Conservation (phyloP, 2,329 filamentous ascomycete genomes). For the Sporothrix pseudoabietina region DNA sequence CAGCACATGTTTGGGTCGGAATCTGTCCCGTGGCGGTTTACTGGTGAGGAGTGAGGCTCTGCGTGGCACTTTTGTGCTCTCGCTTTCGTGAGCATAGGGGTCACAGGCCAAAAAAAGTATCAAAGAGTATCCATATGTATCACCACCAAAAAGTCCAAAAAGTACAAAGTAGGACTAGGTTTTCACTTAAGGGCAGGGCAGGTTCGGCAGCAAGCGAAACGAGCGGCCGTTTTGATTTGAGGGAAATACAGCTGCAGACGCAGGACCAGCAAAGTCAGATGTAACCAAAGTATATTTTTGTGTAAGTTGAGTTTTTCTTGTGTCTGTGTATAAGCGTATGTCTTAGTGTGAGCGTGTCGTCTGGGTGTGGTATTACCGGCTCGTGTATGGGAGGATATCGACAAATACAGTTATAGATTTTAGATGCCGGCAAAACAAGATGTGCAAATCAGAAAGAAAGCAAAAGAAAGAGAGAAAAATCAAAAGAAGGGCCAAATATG, state of each 20-base stretch:
- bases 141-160: background rate
- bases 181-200: background rate
- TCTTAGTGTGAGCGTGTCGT: conserved; percentile 14
- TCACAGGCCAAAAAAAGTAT: background rate
- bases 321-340: background rate
- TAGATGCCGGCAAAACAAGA: background rate
- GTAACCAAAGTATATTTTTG: conserved; percentile 18
- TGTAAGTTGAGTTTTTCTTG: background rate
- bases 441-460: background rate
- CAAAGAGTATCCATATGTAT: background rate
- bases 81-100: background rate
- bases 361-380: background rate
- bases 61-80: background rate
- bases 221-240: background rate
- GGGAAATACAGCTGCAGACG: background rate
- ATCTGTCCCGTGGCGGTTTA: background rate
- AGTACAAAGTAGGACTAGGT: conserved; percentile 1
- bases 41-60: background rate
- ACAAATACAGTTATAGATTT: conserved; percentile 5
- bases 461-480: background rate
- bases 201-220: background rate
- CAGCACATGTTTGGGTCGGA: background rate
- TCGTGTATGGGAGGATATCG: conserved; percentile 11
- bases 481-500: background rate
- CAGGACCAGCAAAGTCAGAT: background rate